These are phyloP conservation scores for Penicillium goetzii DNA, from an alignment of 495 filamentous ascomycete species.

Conservation along the genomic window DNA sequence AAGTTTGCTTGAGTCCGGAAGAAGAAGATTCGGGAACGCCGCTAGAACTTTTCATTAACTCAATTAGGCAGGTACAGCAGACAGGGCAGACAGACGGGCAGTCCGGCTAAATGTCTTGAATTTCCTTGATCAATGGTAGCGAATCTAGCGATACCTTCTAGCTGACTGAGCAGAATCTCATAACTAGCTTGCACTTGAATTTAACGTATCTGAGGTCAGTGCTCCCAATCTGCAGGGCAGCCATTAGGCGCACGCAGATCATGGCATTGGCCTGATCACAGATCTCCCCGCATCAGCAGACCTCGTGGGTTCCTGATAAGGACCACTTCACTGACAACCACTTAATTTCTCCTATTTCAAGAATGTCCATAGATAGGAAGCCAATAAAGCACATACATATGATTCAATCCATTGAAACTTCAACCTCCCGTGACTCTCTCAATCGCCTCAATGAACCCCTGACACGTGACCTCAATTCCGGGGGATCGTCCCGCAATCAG, in stretches of 20 bases:
- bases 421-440: background rate
- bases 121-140: background rate
- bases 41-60: background rate
- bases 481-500: conserved; percentile 23
- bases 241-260: conserved; percentile 8
- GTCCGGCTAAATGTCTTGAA: background rate
- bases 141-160: background rate
- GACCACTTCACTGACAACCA: background rate
- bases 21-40: background rate
- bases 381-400: background rate
- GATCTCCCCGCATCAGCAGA: background rate
- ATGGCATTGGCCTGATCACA: conserved; percentile 7
- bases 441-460: conserved; percentile 16
- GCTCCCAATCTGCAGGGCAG: conserved; percentile 1
- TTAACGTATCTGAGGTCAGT: conserved; percentile 7
- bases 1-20: background rate
- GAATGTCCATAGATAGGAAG: background rate
- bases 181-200: background rate
- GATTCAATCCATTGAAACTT: background rate
- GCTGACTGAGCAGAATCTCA: background rate
- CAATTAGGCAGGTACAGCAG: conserved; percentile 6
- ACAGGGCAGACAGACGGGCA: background rate
- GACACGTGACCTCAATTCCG: conserved; percentile 29
- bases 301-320: conserved; percentile 4
- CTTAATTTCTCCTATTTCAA: too few relatives aligned